Conservation (phyloP, 768 basidiomycete species). For the Suillus lakei region DNA sequence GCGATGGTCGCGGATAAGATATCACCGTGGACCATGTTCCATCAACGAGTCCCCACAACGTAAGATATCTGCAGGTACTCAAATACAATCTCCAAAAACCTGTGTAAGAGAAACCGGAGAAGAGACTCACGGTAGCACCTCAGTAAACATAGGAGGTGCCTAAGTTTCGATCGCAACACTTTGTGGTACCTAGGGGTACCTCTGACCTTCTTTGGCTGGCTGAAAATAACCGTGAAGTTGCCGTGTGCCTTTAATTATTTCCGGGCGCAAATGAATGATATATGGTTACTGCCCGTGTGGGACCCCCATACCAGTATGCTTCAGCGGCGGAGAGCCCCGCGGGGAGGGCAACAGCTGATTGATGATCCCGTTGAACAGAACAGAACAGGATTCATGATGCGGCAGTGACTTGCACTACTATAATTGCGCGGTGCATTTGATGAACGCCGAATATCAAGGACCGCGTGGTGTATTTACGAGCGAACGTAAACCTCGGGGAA, state of each 20-base stretch:
- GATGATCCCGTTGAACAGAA: neutral
- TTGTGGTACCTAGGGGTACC: neutral
- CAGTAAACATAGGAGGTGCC: neutral
- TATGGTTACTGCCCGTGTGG: slow-evolving; percentile 1
- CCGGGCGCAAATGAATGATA: slow-evolving; percentile 4
- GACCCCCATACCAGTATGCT: neutral
- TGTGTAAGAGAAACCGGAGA: neutral
- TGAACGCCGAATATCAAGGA: slow-evolving; percentile 3
- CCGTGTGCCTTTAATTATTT: neutral
- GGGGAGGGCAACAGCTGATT: slow-evolving; percentile 5
- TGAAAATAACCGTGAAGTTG: neutral
- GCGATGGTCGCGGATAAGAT: neutral
- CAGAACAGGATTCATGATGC: neutral
- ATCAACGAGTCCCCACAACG: neutral
- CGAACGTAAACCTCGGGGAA: neutral
- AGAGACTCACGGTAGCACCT: neutral
- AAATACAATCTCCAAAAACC: neutral
- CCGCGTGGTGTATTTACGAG: neutral
- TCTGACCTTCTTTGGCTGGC: neutral
- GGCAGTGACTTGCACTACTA: neutral
- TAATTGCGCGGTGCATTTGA: neutral
- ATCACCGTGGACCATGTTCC: neutral
- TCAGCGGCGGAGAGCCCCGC: neutral
- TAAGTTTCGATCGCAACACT: neutral
- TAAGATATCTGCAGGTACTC: neutral